Base-by-base conservation (phyloP, 371 early-diverging fungal species). In the Mucor racemosus region DNA sequence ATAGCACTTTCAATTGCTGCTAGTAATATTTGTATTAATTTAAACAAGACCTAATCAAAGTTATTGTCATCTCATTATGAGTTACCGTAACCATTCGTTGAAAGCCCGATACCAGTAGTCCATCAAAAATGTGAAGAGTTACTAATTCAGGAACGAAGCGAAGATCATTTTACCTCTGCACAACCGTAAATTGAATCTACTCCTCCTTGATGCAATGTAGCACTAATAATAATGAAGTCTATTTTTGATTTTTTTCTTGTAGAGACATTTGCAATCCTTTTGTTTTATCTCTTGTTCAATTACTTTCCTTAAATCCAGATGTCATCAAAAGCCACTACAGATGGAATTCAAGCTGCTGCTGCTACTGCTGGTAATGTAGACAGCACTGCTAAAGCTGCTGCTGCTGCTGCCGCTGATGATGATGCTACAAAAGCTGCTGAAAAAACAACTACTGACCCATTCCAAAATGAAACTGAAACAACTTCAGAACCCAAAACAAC, bases 131-230 rank as follows among this genome's bases (percentile, higher is more conserved):
- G 64, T 64, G 64, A 33, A 35, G 35, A 15, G 10, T 42, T 64
- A 7, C 64, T 56, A 41, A 26, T 56, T 56, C 54, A 31, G 57
- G 54, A 21, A 64, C 34, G 50, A 60, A 60, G 53, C 33, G 46
- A 65, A 65, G 58, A 58, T 58, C 58, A 14, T 33, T 44, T 57
- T 35, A 35, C 31, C 38, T n/a, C 34, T 60, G 60, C 42, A 42
- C 31, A 34, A 46, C 60, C 19, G 14, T 41, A 13, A 35, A 11
- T 35, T 17, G 58, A 62, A n/a, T 38, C 39, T 15, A 38, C 40
- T 39, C 65, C 65, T 64, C 64, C 56, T 64, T 56, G 41, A 58
- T 65, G 40, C 59, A 66, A 66, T 66, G 66, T 66, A 38, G 34
- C 53, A 66, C 66, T n/a, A 66, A 40, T 54, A 40, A 57, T 55